A percentile compares a stretch with the other conserved stretches of the same genome.
Conservation (phyloP, 768 basidiomycete species). For the Boletus pseudo-olivaceus region DNA sequence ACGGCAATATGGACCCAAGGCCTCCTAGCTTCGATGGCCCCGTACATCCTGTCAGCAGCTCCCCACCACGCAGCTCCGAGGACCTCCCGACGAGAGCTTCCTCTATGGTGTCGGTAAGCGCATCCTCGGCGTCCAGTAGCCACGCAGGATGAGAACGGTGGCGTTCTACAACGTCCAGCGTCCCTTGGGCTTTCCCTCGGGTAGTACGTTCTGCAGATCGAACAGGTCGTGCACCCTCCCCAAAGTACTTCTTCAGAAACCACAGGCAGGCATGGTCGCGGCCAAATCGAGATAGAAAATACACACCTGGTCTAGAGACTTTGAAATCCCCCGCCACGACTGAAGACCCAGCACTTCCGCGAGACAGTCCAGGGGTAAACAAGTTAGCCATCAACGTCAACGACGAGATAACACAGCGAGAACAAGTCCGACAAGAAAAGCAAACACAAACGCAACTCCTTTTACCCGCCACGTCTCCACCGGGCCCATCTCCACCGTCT, state of each 20-base stretch:
- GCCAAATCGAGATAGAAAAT: constrained; percentile 70
- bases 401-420: constrained; percentile 19
- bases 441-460: constrained; percentile 14
- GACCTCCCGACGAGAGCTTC: neutral
- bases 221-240: neutral
- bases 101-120: neutral
- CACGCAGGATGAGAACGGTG: too few relatives aligned
- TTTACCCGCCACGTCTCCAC: constrained; percentile 24
- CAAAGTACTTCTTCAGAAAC: constrained; percentile 71
- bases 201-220: constrained; percentile 30
- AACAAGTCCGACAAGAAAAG: constrained; percentile 25
- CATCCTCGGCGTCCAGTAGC: neutral
- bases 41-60: neutral
- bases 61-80: neutral
- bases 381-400: constrained; percentile 1
- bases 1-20: neutral
- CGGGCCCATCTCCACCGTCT: constrained; percentile 56
- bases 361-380: neutral
- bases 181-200: constrained; percentile 70
- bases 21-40: neutral
- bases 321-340: constrained; percentile 38
- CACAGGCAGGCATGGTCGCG: constrained; percentile 54
- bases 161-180: neutral
- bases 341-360: neutral
- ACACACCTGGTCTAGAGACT: constrained; percentile 71